phyloP scores from a whole-genome alignment of 345 rosid species.

The Lepidium didymum region DNA sequence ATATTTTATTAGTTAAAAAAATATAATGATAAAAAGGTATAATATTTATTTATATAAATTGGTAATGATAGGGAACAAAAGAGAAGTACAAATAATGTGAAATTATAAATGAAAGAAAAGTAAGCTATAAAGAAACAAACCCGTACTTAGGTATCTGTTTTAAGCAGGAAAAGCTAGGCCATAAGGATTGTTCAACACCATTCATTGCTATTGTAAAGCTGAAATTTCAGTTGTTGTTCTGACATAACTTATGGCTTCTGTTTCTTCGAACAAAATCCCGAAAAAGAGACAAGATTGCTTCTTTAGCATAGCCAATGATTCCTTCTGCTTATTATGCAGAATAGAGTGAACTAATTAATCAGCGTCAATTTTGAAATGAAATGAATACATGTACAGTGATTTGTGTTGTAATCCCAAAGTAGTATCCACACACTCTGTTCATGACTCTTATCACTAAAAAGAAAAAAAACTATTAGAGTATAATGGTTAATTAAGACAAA shows the following conservation, averaged over 20 bases:
- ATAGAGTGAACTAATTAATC: not conserved
- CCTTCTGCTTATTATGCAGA: not conserved
- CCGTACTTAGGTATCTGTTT: not conserved
- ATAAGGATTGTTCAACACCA: not conserved
- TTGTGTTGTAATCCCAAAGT: not conserved
- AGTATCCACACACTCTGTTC: not conserved
- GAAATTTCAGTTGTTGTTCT: not conserved
- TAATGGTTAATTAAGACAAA: not conserved
- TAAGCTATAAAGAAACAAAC: not conserved
- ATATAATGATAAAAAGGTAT: not conserved
- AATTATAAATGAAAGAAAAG: not conserved
- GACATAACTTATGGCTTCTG: too few species aligned
- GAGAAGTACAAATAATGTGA: not conserved
- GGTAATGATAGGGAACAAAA: not conserved
- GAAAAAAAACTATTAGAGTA: not conserved
- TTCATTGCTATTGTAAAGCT: not conserved
- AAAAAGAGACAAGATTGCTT: not conserved
- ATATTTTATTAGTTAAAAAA: not conserved
- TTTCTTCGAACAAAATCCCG: not conserved
- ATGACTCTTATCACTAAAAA: not conserved
- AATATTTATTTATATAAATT: not conserved
- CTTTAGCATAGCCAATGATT: not conserved
- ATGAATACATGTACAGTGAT: not conserved
- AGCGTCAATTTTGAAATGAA: not conserved
- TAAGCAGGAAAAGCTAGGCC: not conserved